Evolutionary conservation across 768 basidiomycete species (phyloP), one percentile per base, ranked within the genome.

Genomic region (Pleurotus tuber-regium): DNA sequence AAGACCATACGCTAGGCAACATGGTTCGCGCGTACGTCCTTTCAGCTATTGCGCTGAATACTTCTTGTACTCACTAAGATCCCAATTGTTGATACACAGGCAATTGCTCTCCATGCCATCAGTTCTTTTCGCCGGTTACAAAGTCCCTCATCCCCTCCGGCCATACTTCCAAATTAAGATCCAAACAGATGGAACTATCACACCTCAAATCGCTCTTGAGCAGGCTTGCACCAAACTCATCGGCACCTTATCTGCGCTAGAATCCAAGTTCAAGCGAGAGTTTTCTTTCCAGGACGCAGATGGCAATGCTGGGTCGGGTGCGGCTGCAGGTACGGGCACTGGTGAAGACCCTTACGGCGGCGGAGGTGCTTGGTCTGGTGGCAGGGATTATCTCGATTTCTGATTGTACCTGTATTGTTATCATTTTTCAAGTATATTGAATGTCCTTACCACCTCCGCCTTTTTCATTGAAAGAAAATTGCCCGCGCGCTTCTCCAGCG

Each of bases 41-140:
- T n/a, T n/a, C n/a, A n/a, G n/a, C n/a, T n/a, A n/a, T n/a, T n/a
- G n/a, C n/a, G n/a, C n/a, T n/a, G n/a, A n/a, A n/a, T 12, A 35
- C 63, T 53, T 35, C 43, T 33, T 30, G 29, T 29, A 19, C 50
- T 36, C 26, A 41, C 16, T 16, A 33, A 40, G 55, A 40, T 31
- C 40, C 24, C 38, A 19, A 19, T 16, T 48, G 25, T 41, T 28
- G 8, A 42, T 40, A 2, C 35, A 19, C 65, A 97, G 95, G 2
- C 93, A 99, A 78, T 86, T 98, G 24, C 84, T 98, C 28, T 70
- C 85, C 6, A 88, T 89, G 80, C 87, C 91, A 4, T 77, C 85
- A 57, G 84, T 98, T 58, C 84, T 94, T 54, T 98, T 98, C 65
- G 95, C 95, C 1, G 97, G 97, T 1, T 98, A 98, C 84, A 93